phyloP scores from a whole-genome alignment of 2,329 filamentous ascomycete genomes.

The Nigrograna mackinnonii region DNA sequence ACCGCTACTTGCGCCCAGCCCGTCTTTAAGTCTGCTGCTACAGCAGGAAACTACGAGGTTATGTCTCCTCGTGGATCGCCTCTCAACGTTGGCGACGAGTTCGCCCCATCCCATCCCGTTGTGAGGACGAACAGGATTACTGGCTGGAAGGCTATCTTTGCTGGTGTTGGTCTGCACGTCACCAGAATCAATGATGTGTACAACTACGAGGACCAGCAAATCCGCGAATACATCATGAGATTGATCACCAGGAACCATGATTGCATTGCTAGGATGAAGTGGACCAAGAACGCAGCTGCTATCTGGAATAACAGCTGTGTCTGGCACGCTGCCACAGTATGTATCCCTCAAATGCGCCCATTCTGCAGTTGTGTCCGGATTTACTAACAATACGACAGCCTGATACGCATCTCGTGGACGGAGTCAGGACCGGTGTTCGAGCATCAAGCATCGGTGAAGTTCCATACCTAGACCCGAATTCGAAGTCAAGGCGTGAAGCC shows the following conservation, averaged over 20 bases:
- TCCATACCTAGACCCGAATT: slow-evolving; percentile 43
- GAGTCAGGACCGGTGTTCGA: slow-evolving; percentile 35
- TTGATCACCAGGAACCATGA: slow-evolving; percentile 47
- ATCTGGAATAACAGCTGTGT: slow-evolving; percentile 45
- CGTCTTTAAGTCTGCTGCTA: slow-evolving; percentile 18
- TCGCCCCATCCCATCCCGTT: slow-evolving; percentile 28
- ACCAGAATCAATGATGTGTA: slow-evolving; percentile 43
- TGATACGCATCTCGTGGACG: slow-evolving; percentile 22
- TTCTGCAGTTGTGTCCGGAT: slow-evolving; percentile 1
- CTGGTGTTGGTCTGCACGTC: slow-evolving; percentile 31
- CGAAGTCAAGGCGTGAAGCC: slow-evolving; percentile 25
- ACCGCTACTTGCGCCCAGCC: slow-evolving; percentile 28
- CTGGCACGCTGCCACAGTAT: slow-evolving; percentile 28
- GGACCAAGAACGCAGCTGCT: slow-evolving; percentile 41
- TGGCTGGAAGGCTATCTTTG: slow-evolving; percentile 38
- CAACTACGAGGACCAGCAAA: slow-evolving; percentile 38
- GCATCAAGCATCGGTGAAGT: slow-evolving; percentile 44
- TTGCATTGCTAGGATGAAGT: slow-evolving; percentile 44
- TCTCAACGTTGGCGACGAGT: slow-evolving; percentile 21
- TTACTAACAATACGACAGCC: slow-evolving; percentile 6
- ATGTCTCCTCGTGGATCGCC: slow-evolving; percentile 22
- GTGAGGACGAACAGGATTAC: slow-evolving; percentile 36
- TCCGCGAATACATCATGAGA: slow-evolving; percentile 42
- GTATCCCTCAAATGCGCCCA: neutral
- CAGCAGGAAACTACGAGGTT: slow-evolving; percentile 12